Evolutionary conservation across 1,284 basidiomycete species (phyloP), one percentile per base, ranked within the genome.

Genomic region (Wallemia mellicola): DNA sequence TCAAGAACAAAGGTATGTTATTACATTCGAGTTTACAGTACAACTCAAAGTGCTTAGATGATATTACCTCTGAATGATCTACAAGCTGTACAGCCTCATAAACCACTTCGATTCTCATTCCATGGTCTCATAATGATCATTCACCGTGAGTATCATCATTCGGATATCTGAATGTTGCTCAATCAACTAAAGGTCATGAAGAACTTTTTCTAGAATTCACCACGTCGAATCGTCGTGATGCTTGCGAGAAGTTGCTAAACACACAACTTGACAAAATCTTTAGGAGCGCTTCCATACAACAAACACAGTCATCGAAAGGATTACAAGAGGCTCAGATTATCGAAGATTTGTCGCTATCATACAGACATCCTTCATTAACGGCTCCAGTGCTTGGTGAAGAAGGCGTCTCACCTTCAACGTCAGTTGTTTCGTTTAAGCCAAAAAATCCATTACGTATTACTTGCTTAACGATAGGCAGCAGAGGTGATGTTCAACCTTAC

Each of bases 121-220:
- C 79, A 84, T 64, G 92, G 88, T 5, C 76, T 96, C 24, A 80
- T 86, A 27, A 74, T 96, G 61, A 82, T 94, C 59, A 80, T 98
- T 64, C 85, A 85, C 19, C 38, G 38, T 48, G 38, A 48, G 38
- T 48, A 22, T 30, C 28, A 7, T 30, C 19, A 11, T 11, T 11
- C n/a, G 14, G 14, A 3, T 48, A n/a, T 48, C 19, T 3, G 38
- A 7, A 48, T 11, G 19, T 11, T 22, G 19, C 38, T 48, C 19
- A 48, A 15, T 48, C n/a, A 22, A 11, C 9, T 48, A 7, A 7
- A 66, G 92, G 92, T 0, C 85, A 95, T 67, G 92, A 96, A 71
- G 92, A 98, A 67, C 74, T 98, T 1, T 98, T 96, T 73, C 83
- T 96, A 64, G 92, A 96, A 70, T 92, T 98, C 67, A 73, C 76